Evolutionary conservation across 2,329 filamentous ascomycete genomes (phyloP).

Genomic region (Cladosporium cucumerinum): DNA sequence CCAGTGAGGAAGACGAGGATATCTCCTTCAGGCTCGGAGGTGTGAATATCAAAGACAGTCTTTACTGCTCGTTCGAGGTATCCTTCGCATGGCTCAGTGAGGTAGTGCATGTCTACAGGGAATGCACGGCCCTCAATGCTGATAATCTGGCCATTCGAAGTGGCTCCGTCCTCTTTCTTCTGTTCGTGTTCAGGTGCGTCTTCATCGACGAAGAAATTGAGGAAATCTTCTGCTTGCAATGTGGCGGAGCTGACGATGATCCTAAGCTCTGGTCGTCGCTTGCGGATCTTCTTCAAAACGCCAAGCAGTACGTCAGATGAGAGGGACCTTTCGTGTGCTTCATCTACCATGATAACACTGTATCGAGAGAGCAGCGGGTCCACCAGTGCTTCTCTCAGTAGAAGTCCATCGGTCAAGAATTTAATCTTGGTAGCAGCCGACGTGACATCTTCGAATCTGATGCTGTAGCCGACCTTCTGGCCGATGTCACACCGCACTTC

Average conservation of each 20-base stretch:
- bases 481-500: constrained; percentile 83
- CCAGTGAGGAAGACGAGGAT: constrained; percentile 90
- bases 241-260: constrained; percentile 94
- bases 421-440: constrained; percentile 84
- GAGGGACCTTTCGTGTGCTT: constrained; percentile 90
- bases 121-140: constrained; percentile 84
- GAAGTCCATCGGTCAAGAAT: constrained; percentile 88
- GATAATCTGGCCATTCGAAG: constrained; percentile 60
- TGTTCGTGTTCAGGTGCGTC: constrained; percentile 31
- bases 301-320: constrained; percentile 90
- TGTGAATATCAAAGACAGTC: constrained; percentile 84
- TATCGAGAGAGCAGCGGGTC: constrained; percentile 89
- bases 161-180: constrained; percentile 19
- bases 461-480: constrained; percentile 84
- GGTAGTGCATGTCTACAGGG: constrained; percentile 81
- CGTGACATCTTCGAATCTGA: constrained; percentile 86
- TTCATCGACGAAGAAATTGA: constrained; percentile 67
- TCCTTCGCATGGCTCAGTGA: constrained; percentile 74
- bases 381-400: constrained; percentile 87
- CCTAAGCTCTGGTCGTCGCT: constrained; percentile 73
- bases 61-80: constrained; percentile 81
- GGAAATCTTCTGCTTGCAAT: constrained; percentile 80
- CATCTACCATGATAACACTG: constrained; percentile 95
- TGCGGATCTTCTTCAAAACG: constrained; percentile 83
- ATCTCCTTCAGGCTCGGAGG: constrained; percentile 75